Base-by-base conservation (phyloP, 345 rosid genomes). In the Raphanus sativus region DNA sequence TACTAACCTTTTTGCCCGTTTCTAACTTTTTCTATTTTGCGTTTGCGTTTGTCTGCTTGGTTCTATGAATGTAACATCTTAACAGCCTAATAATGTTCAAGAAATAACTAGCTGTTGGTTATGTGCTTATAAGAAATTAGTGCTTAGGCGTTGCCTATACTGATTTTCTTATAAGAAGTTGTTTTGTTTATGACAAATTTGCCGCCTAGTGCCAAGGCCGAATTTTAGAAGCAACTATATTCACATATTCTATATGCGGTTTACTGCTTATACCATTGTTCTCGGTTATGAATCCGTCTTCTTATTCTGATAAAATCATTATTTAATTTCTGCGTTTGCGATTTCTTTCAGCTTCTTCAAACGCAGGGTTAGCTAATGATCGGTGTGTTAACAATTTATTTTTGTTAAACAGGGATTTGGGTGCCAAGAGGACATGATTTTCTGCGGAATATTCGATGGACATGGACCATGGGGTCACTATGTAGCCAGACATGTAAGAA, bases 381-480 rank as follows among this genome's bases (percentile, higher is more conserved):
- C 36, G 48, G 26, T 71, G 10, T 61, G 2, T n/a, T n/a, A 12
- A 29, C 12, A 29, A 29, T 64, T 64, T 16, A 16, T n/a, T n/a
- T 13, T 66, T 61, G 28, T 34, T 26, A 21, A 74, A 38, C 9
- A 95, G 98, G 97, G 86, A 78, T 95, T 85, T 80, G 99, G 99
- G 77, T 86, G 98, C 79, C 99, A 95, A 84, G 88, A 73, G 65
- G 99, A 92, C 80, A 95, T 90, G 94, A 75, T 82, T 0, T 95
- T 92, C 50, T 95, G 99, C 9, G 99, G 99, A 73, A 88, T 95
- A 79, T 95, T 92, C 70, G 98, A 95, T 80, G 99, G 99, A 50
- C 98, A 95, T 21, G 99, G 98, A 68, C 91, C 89, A 9, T 95
- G 99, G 99, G 99, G 99, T 38, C 99, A 95, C 80, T 92, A 71